These are phyloP conservation scores for Peronospora farinosa DNA, from an alignment of 352 stramenopile genomes.

Conservation along the genomic window DNA sequence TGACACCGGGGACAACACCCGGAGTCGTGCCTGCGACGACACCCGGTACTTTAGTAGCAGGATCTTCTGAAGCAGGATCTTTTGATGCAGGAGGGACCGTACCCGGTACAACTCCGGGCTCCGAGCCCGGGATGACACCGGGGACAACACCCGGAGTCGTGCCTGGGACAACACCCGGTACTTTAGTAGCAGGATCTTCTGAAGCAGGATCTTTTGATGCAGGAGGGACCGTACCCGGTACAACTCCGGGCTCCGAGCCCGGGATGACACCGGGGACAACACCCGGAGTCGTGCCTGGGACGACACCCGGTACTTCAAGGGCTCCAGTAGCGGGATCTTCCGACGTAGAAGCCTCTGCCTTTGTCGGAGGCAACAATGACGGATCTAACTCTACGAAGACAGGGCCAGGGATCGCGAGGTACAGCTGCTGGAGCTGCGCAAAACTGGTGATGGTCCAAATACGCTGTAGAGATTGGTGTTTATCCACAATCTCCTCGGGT, in stretches of 20 bases:
- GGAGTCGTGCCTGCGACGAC: slow-evolving; percentile 14
- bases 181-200: slow-evolving; percentile 3
- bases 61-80: too few species aligned
- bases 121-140: slow-evolving; percentile 3
- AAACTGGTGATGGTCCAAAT: slow-evolving; percentile 40
- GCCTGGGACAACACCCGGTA: slow-evolving; percentile 14
- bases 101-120: slow-evolving; percentile 14
- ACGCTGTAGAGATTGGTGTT: slow-evolving; percentile 38
- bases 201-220: slow-evolving; percentile 3
- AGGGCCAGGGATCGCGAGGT: slow-evolving; percentile 43
- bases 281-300: slow-evolving; percentile 13
- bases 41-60: slow-evolving; percentile 10
- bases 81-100: slow-evolving; percentile 1
- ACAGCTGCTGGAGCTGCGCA: slow-evolving; percentile 39
- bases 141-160: slow-evolving; percentile 16
- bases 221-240: slow-evolving; percentile 6
- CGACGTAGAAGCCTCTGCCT: slow-evolving; percentile 4
- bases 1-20: slow-evolving; percentile 14
- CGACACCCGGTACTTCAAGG: slow-evolving; percentile 12
- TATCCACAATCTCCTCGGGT: slow-evolving; percentile 24
- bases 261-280: slow-evolving; percentile 7
- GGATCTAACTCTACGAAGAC: slow-evolving; percentile 51
- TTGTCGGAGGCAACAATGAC: slow-evolving; percentile 22
- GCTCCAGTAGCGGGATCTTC: slow-evolving; percentile 3
- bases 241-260: slow-evolving; percentile 8